Evolutionary conservation across 768 basidiomycete species (phyloP), one percentile per base, ranked within the genome.

Genomic region (Paxillus ammoniavirescens): DNA sequence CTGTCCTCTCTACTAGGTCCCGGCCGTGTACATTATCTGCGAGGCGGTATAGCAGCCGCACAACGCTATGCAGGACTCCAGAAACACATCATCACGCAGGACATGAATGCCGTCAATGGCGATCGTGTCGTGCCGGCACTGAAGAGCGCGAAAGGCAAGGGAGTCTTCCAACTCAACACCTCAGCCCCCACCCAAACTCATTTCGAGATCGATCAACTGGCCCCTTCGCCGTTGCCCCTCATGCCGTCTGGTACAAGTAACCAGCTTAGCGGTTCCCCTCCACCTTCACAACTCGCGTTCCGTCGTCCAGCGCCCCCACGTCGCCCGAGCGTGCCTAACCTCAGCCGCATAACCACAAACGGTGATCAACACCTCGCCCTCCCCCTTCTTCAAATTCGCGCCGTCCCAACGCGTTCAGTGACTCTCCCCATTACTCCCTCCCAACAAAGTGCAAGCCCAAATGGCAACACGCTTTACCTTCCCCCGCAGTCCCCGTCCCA

Each of bases 91-190:
- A 65, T 78, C 5, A 42, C 49, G n/a, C 55, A 61, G 14, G 28
- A 54, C 41, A 49, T 53, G 56, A 43, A 47, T 56, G 56, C 58
- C 3, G 50, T 59, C 55, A 49, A 65, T 55, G 46, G 44, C 3
- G 46, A 33, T 45, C 40, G 37, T 13, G 12, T 49, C 26, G 50
- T 54, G 10, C 71, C 66, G 10, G 58, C 57, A 6, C 26, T 40
- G 3, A 75, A 53, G 69, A 57, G 55, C 36, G 54, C 64, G 56
- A 73, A 75, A 54, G 71, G 71, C 38, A 75, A 69, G 7, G 86
- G 86, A 1, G 72, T 91, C 35, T 87, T 84, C 66, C 86, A 87
- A 65, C 80, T 90, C 21, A 82, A 89, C 62, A 88, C 86, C 9
- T 57, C 50, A 60, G 73, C 79, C 40, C 80, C 82, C 9, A 64